A percentile compares a stretch with the other conserved stretches of the same genome.
phyloP scores from a whole-genome alignment of 768 basidiomycete species.

The Tricholoma sp. region DNA sequence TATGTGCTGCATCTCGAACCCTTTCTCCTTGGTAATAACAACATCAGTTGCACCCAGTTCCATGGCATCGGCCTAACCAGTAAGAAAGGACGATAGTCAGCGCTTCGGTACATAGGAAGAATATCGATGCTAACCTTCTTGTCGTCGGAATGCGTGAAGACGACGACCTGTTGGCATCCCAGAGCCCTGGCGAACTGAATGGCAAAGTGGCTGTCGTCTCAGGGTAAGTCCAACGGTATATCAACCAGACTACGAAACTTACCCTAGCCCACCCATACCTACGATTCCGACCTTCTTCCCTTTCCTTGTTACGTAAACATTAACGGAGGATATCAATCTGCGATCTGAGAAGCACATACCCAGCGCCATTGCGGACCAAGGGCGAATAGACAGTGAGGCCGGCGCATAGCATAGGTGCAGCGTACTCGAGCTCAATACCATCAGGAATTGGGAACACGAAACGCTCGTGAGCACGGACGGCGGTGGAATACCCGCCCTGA shows the following conservation, averaged over 20 bases:
- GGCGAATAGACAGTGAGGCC: constrained; percentile 65
- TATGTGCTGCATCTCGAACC: constrained; percentile 30
- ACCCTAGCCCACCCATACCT: constrained; percentile 61
- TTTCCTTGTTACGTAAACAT: constrained; percentile 29
- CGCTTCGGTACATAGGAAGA: neutral
- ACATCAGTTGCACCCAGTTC: constrained; percentile 54
- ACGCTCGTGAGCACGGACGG: constrained; percentile 40
- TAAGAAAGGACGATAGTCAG: neutral
- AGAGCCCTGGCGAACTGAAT: constrained; percentile 40
- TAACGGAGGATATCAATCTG: neutral
- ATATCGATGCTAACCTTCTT: constrained; percentile 30
- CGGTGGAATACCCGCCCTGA: constrained; percentile 45
- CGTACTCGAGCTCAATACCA: constrained; percentile 42
- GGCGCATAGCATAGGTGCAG: constrained; percentile 62
- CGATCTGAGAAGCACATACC: constrained; percentile 13
- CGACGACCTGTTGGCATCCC: constrained; percentile 49
- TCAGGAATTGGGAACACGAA: constrained; percentile 61
- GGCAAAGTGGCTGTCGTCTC: constrained; percentile 23
- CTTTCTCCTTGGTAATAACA: constrained; percentile 40
- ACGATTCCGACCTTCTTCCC: constrained; percentile 64
- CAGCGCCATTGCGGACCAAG: constrained; percentile 43
- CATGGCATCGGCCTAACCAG: constrained; percentile 39
- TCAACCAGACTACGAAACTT: neutral
- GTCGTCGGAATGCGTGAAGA: constrained; percentile 47
- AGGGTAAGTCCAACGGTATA: neutral